Evolutionary conservation across 495 filamentous ascomycete genomes (phyloP).

Genomic region (Barbatosphaeria neglecta): DNA sequence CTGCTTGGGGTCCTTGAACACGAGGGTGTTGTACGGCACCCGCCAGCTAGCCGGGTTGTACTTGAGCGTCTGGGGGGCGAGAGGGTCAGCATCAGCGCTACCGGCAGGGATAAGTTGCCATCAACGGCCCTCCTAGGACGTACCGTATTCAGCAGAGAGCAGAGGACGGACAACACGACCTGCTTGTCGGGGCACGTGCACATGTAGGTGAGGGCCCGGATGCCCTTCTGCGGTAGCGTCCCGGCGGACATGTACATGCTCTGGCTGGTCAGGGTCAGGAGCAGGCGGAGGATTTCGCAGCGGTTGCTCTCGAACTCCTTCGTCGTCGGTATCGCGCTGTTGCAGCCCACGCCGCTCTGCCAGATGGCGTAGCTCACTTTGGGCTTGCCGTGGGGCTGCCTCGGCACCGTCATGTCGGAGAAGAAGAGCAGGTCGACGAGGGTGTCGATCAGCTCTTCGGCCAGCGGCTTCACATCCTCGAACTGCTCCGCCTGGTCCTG

Average conservation of each 20-base stretch:
- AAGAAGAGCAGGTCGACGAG: constrained; percentile 87
- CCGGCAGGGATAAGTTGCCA: not conserved
- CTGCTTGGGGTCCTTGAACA: constrained; percentile 89
- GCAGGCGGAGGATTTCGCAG: constrained; percentile 74
- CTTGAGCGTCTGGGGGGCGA: constrained; percentile 60
- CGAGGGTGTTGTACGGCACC: constrained; percentile 87
- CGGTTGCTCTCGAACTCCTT: constrained; percentile 88
- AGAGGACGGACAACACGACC: constrained; percentile 75
- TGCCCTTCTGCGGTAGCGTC: constrained; percentile 73
- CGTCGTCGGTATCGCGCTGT: constrained; percentile 73
- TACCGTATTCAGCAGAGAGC: constrained; percentile 94
- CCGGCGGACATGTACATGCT: constrained; percentile 86
- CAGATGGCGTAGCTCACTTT: constrained; percentile 93
- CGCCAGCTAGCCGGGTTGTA: constrained; percentile 94
- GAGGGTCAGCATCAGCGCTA: constrained; percentile 8
- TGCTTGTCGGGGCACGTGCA: constrained; percentile 80
- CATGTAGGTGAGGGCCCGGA: constrained; percentile 82
- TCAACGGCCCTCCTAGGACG: constrained; percentile 14
- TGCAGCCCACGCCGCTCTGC: constrained; percentile 96
- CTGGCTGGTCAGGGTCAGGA: constrained; percentile 78
- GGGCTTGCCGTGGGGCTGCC: constrained; percentile 47
- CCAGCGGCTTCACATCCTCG: constrained; percentile 77
- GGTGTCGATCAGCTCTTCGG: constrained; percentile 87
- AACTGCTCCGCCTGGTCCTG: constrained; percentile 46
- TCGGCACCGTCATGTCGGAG: constrained; percentile 74